Percentiles rank a stretch among this genome's conserved stretches.
Conservation (phyloP, 371 early-diverging fungal genomes). For the Mortierella sp. region DNA sequence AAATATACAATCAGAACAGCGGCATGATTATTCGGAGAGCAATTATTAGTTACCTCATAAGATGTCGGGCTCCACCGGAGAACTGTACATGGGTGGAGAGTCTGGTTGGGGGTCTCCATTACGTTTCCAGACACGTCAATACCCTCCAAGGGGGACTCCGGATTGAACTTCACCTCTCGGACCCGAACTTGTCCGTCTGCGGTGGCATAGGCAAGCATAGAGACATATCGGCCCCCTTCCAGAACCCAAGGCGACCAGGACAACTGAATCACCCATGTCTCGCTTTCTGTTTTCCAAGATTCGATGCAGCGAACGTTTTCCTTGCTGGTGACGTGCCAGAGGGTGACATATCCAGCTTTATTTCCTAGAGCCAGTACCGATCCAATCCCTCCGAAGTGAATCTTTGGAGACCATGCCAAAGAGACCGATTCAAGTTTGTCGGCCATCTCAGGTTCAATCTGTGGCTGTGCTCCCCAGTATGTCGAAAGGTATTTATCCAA, state of each 20-base stretch:
- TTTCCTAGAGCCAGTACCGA: conserved; percentile 49
- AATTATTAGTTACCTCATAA: conserved; percentile 16
- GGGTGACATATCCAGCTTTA: conserved; percentile 42
- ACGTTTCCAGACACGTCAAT: conserved; percentile 30
- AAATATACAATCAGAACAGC: neutral
- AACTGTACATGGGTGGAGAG: conserved; percentile 34
- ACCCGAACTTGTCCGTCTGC: conserved; percentile 35
- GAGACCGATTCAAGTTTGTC: conserved; percentile 44
- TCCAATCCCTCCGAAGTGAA: conserved; percentile 25
- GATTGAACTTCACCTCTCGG: conserved; percentile 25
- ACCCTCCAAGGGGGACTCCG: conserved; percentile 18
- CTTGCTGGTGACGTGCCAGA: conserved; percentile 38
- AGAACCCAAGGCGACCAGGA: conserved; percentile 54
- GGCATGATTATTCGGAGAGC: neutral
- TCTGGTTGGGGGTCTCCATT: conserved; percentile 2
- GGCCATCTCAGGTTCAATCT: conserved; percentile 21
- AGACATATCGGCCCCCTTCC: conserved; percentile 15
- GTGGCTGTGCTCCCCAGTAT: conserved; percentile 26
- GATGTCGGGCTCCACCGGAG: conserved; percentile 31
- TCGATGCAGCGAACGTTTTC: conserved; percentile 28
- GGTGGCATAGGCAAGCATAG: conserved; percentile 33
- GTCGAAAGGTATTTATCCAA: conserved; percentile 27
- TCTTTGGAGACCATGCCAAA: conserved; percentile 55
- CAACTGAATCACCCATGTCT: conserved; percentile 30
- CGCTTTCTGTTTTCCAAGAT: conserved; percentile 26